Conservation (phyloP, 202 grass and related monocot genomes). For the Dendrocalamus latiflorus region DNA sequence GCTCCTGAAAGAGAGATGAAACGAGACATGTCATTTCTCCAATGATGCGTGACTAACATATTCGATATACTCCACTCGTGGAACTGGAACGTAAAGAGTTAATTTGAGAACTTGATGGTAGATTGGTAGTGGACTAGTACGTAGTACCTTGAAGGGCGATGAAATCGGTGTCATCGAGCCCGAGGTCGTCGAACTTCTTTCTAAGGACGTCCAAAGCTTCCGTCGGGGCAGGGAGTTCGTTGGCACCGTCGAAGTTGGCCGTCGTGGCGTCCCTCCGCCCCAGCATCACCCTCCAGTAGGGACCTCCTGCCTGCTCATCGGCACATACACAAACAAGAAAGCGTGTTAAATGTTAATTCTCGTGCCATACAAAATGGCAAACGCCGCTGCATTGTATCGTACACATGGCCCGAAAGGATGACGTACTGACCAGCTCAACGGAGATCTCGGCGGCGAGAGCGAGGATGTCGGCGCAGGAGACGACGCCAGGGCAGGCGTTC, state of each 20-base stretch:
- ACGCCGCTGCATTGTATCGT: neutral
- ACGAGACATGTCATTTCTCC: neutral
- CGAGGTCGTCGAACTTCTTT: conserved; percentile 38
- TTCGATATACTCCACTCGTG: neutral
- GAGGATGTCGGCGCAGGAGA: conserved; percentile 85
- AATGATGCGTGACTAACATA: too few relatives aligned
- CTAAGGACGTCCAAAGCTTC: conserved; percentile 3
- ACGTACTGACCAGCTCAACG: conserved; percentile 44
- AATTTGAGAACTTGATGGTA: neutral
- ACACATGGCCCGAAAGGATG: neutral
- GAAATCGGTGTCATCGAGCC: conserved; percentile 52
- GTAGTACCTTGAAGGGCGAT: conserved; percentile 53
- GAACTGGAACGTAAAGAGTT: neutral
- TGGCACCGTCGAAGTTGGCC: conserved; percentile 32
- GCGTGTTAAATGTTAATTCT: neutral
- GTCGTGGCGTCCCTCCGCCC: conserved; percentile 48
- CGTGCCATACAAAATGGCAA: neutral
- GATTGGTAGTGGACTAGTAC: too few relatives aligned
- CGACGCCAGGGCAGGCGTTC: conserved; percentile 67
- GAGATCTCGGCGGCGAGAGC: conserved; percentile 51
- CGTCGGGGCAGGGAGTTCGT: conserved; percentile 22
- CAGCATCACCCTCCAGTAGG: conserved; percentile 40
- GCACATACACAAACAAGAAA: neutral
- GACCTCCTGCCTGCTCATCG: conserved; percentile 42
- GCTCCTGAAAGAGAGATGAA: conserved; percentile 34